Conservation (phyloP, 345 rosid species). For the Mallotus nudiflorus region DNA sequence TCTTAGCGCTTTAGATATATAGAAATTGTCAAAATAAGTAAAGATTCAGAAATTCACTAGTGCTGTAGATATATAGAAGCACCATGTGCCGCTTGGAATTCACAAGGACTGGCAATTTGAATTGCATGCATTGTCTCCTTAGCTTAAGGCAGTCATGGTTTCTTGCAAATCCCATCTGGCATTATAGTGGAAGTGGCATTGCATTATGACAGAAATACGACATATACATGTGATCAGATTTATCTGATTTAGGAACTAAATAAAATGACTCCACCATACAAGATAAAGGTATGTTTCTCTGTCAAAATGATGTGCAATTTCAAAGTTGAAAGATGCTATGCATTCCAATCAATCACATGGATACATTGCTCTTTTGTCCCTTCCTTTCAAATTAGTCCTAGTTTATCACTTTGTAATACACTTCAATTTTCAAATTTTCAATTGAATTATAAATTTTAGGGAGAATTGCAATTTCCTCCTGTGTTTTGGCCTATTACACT, state of each 20-base stretch:
- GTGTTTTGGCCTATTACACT: not conserved
- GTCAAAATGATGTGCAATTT: not conserved
- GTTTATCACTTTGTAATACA: not conserved
- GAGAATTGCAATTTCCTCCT: too few species aligned
- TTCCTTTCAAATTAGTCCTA: not conserved
- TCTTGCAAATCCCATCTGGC: not conserved
- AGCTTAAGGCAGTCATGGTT: not conserved
- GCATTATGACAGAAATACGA: conserved; percentile 3
- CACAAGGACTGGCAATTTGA: not conserved
- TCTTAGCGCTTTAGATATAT: not conserved
- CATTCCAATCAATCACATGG: not conserved
- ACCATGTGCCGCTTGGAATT: not conserved
- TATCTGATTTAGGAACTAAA: not conserved
- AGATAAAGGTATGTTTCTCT: not conserved
- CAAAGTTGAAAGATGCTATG: not conserved
- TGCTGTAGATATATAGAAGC: not conserved
- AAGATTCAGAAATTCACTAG: not conserved
- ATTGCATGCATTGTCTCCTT: not conserved
- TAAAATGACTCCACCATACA: not conserved
- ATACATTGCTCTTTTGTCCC: not conserved
- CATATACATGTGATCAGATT: not conserved
- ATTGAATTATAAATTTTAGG: not conserved
- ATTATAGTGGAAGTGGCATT: not conserved
- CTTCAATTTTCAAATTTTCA: not conserved
- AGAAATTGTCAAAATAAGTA: not conserved